Evolutionary conservation across 495 filamentous ascomycete species (phyloP).

Genomic region (Darksidea phi): DNA sequence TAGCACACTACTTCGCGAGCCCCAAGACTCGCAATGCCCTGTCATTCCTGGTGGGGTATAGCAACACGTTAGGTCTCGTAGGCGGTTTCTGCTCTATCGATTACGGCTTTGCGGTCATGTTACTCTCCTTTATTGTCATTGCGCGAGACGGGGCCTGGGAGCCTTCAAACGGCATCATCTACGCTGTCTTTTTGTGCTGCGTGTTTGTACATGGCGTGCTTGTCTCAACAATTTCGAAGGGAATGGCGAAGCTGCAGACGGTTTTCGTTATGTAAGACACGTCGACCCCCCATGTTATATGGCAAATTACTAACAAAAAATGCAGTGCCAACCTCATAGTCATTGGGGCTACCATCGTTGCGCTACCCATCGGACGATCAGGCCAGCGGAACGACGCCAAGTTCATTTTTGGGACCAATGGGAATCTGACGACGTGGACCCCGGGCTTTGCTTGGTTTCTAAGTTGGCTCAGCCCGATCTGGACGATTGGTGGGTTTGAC

Average conservation of each 20-base stretch:
- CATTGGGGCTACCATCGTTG: constrained; percentile 64
- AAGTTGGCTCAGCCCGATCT: constrained; percentile 64
- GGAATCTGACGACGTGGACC: constrained; percentile 59
- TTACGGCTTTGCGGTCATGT: constrained; percentile 45
- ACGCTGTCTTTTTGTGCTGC: constrained; percentile 61
- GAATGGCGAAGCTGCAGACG: constrained; percentile 67
- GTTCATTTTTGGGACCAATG: constrained; percentile 51
- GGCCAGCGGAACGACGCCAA: constrained; percentile 47
- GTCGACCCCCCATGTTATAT: background rate
- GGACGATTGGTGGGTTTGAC: constrained; percentile 60
- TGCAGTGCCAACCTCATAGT: constrained; percentile 57
- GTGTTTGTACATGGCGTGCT: constrained; percentile 60
- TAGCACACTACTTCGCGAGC: constrained; percentile 60
- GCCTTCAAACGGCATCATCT: constrained; percentile 59
- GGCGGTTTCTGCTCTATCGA: constrained; percentile 55
- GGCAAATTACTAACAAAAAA: background rate
- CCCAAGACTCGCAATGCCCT: constrained; percentile 61
- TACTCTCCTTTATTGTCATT: constrained; percentile 55
- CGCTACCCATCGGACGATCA: constrained; percentile 58
- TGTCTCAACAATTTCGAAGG: constrained; percentile 54
- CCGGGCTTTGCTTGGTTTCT: constrained; percentile 58
- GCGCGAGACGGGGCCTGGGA: constrained; percentile 63
- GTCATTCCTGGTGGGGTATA: constrained; percentile 70
- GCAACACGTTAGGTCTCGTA: constrained; percentile 64
- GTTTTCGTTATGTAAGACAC: constrained; percentile 52